phyloP scores from a whole-genome alignment of 2,329 filamentous ascomycete species.

The Colletotrichum eremochloae region DNA sequence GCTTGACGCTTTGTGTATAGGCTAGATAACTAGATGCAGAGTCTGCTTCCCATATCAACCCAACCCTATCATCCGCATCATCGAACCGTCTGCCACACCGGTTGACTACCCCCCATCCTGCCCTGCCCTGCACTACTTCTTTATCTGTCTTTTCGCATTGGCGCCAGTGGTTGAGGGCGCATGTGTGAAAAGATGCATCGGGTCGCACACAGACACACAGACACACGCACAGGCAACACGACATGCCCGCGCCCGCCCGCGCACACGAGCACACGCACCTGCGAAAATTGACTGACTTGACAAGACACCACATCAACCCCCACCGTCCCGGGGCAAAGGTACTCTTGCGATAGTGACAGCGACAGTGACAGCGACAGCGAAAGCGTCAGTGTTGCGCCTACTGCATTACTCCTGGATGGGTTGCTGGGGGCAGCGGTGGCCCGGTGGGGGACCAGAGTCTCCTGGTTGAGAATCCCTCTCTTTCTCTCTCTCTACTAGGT shows the following conservation, averaged over 20 bases:
- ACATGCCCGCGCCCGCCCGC: too few relatives aligned
- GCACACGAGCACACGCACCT: not conserved
- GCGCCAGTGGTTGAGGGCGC: constrained; percentile 20
- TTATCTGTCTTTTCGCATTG: constrained; percentile 32
- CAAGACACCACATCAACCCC: not conserved
- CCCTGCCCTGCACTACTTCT: constrained; percentile 5
- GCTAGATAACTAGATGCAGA: constrained; percentile 22
- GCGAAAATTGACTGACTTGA: not conserved
- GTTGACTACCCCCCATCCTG: constrained; percentile 2
- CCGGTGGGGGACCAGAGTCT: constrained; percentile 22
- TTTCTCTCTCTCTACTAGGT: too few relatives aligned
- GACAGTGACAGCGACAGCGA: not conserved
- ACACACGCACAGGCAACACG: too few relatives aligned
- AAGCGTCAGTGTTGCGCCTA: not conserved
- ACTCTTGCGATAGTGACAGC: not conserved
- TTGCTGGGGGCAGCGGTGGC: constrained; percentile 8
- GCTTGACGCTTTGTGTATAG: constrained; percentile 37
- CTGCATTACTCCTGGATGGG: constrained; percentile 9
- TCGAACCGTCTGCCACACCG: constrained; percentile 22
- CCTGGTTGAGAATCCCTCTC: constrained; percentile 29
- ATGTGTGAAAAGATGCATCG: constrained; percentile 31
- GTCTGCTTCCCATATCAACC: constrained; percentile 34
- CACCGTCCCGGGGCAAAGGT: not conserved
- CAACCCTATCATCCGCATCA: constrained; percentile 27
- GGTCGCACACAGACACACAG: constrained; percentile 15